These are phyloP conservation scores for Barnettozyma populi DNA, from an alignment of 805 yeast genomes.

Conservation along the genomic window DNA sequence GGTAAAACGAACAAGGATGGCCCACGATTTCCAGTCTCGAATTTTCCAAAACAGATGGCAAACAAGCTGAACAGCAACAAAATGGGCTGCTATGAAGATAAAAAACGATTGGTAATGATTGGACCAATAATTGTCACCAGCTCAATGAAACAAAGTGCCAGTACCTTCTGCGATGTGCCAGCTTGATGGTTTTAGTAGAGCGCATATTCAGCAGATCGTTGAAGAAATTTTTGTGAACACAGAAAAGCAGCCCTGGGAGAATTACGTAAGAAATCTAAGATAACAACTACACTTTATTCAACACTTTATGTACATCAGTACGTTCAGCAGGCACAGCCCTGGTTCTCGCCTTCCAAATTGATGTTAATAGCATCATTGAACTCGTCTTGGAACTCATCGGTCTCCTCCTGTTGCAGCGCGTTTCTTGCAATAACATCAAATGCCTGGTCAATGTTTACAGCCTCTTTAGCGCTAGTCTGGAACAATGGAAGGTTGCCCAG, in stretches of 20 bases:
- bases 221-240: neutral
- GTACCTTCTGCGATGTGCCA: neutral
- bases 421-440: constrained; percentile 94
- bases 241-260: neutral
- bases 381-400: constrained; percentile 86
- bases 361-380: constrained; percentile 95
- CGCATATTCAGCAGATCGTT: neutral
- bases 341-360: constrained; percentile 72
- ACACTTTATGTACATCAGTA: neutral
- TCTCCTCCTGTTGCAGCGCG: constrained; percentile 93
- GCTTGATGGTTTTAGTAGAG: neutral
- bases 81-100: neutral
- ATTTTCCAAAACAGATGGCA: neutral
- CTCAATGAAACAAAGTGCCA: neutral
- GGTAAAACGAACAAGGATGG: neutral
- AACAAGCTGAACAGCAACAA: neutral
- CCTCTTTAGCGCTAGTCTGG: constrained; percentile 97
- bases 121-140: neutral
- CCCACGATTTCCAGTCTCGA: neutral
- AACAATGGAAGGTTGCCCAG: constrained; percentile 83
- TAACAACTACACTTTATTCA: neutral
- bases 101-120: neutral
- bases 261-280: neutral
- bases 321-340: constrained; percentile 21
- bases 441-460: constrained; percentile 91